phyloP scores from a whole-genome alignment of 177 flowering plant species.

The Vitis hybrid region DNA sequence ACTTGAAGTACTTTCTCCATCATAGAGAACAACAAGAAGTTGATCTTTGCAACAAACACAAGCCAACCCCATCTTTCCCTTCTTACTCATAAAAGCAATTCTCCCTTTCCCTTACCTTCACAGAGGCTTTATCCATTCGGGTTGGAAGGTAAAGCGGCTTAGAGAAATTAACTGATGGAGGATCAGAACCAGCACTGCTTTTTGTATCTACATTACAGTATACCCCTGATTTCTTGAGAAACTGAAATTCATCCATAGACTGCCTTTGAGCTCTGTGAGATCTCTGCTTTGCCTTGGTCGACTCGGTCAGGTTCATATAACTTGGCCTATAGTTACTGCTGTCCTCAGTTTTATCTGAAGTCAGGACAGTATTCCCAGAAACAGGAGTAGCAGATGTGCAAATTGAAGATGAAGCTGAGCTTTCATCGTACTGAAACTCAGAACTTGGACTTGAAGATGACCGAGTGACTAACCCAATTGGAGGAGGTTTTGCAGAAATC shows the following conservation, averaged over 20 bases:
- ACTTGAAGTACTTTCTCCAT: not conserved
- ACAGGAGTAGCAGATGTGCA: slow-evolving; percentile 75
- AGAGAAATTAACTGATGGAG: slow-evolving; percentile 34
- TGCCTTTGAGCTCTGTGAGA: slow-evolving; percentile 57
- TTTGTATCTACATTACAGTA: slow-evolving; percentile 51
- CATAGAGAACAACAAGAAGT: slow-evolving; percentile 59
- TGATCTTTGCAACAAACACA: slow-evolving; percentile 26
- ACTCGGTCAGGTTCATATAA: slow-evolving; percentile 79
- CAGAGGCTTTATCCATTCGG: slow-evolving; percentile 42
- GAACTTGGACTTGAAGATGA: slow-evolving; percentile 84
- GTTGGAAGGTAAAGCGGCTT: slow-evolving; percentile 39
- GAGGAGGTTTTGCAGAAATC: slow-evolving; percentile 84
- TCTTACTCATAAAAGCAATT: slow-evolving; percentile 22
- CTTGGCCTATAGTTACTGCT: slow-evolving; percentile 46
- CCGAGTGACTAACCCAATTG: slow-evolving; percentile 38
- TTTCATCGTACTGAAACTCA: slow-evolving; percentile 65
- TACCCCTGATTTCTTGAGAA: slow-evolving; percentile 45
- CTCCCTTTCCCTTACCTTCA: slow-evolving; percentile 32
- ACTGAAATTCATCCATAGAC: slow-evolving; percentile 85
- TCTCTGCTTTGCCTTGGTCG: slow-evolving; percentile 82
- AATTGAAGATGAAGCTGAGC: slow-evolving; percentile 77
- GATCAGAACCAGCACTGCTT: slow-evolving; percentile 54
- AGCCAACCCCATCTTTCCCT: not conserved
- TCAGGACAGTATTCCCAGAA: slow-evolving; percentile 47
- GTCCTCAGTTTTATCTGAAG: slow-evolving; percentile 54